Conservation (phyloP, 352 stramenopile genomes). For the Saprolegnia parasitica region DNA sequence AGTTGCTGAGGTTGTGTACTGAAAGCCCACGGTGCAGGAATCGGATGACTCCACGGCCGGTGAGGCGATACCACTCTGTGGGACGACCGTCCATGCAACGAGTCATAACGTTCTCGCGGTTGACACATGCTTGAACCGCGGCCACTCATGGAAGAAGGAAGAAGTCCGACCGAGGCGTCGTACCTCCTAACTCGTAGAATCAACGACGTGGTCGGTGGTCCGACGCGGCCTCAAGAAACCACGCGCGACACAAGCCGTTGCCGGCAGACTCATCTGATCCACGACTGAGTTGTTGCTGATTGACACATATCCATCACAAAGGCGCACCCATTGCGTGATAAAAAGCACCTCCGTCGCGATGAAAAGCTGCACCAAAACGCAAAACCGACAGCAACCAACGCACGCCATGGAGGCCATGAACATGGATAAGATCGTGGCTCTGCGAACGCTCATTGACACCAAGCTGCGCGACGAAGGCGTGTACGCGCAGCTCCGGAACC, state of each 20-base stretch:
- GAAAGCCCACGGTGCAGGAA: not conserved
- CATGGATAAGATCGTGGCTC: constrained; percentile 40
- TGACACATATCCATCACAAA: not conserved
- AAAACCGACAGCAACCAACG: not conserved
- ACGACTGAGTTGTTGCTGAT: not conserved
- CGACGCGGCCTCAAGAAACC: too few relatives aligned
- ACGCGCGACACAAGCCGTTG: not conserved
- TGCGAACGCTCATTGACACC: constrained; percentile 62
- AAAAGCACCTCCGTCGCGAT: not conserved
- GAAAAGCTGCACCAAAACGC: not conserved
- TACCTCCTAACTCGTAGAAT: too few relatives aligned
- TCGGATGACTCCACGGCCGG: not conserved
- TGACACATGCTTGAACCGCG: not conserved
- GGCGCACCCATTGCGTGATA: not conserved
- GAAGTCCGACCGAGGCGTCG: not conserved
- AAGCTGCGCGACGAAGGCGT: constrained; percentile 70
- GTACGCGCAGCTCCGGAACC: constrained; percentile 64
- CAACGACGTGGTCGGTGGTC: too few relatives aligned
- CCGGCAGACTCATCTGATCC: constrained; percentile 1
- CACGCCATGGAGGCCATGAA: not conserved
- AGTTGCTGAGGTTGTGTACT: not conserved
- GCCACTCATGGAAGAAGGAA: not conserved
- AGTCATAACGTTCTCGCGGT: too few relatives aligned
- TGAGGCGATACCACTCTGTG: too few relatives aligned
- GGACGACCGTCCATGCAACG: too few relatives aligned